Evolutionary conservation across 352 stramenopile species (phyloP), one percentile per base, ranked within the genome.

Genomic region (Phytophthora nicotianae): DNA sequence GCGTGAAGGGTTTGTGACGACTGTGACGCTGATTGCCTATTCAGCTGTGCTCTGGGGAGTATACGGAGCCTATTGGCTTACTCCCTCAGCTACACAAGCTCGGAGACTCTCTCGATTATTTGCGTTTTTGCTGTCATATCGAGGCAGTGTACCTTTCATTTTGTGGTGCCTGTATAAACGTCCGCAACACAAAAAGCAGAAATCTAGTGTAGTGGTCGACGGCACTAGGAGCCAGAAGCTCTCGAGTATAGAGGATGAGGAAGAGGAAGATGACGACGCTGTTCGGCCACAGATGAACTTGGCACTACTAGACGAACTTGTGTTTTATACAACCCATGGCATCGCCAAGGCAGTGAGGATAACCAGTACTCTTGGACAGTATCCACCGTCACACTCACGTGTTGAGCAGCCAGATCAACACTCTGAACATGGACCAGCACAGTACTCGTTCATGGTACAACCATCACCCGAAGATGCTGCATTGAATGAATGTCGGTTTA

Each of bases 231-330:
- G n/a, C 3, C 27, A 29, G 13, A 50, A 59, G 11, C 23, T 42
- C 8, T 23, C 43, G 16, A 52, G 51, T 11, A 19, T 40, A 1
- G 54, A 62, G 11, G 74, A 74, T 8, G 76, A 80, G 1, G 45
- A 62, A 5, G 63, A 72, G n/a, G 74, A 81, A 26, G 74, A 83
- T 17, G 80, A 91, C 37, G 79, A 90, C 11, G 79, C 79, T 16
- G 76, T 81, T 32, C 75, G 83, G 1, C 79, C 83, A 35, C 86
- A 95, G 49, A 86, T 93, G 76, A 95, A 95, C 53, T 47, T 83
- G 33, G 85, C 85, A 21, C 65, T 95, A 20, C 63, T 91, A 2
- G 80, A 88, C 21, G 87, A 95, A 38, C 75, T 95, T 9, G 71
- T 95, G 14, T 80, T 79, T 40, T 95, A 86, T 53, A 94, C 87